A percentile compares a stretch with the other conserved stretches of the same genome.
These are phyloP conservation scores for Tylopilus sp. DNA, from an alignment of 768 basidiomycete species.

Conservation along the genomic window DNA sequence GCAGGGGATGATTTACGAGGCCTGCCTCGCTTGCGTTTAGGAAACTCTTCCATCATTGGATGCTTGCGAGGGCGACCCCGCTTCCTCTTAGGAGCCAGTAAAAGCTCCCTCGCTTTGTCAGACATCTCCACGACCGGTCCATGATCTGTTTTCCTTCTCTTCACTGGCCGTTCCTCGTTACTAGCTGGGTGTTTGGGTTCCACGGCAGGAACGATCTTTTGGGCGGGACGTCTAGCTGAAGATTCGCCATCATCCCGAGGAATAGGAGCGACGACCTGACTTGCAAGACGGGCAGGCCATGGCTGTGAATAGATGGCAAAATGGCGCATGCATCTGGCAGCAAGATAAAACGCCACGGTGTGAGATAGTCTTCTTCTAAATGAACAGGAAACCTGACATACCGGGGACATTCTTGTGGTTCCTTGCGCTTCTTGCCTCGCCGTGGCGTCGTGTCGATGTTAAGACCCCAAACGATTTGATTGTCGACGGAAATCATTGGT, in stretches of 20 bases:
- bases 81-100: slow-evolving; percentile 31
- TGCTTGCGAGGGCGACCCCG: slow-evolving; percentile 35
- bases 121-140: slow-evolving; percentile 30
- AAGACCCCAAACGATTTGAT: slow-evolving; percentile 72
- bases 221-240: slow-evolving; percentile 46
- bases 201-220: slow-evolving; percentile 46
- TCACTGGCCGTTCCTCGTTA: slow-evolving; percentile 40
- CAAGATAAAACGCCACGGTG: slow-evolving; percentile 13
- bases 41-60: slow-evolving; percentile 28
- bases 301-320: slow-evolving; percentile 67
- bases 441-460: slow-evolving; percentile 44
- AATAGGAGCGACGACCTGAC: slow-evolving; percentile 42
- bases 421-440: slow-evolving; percentile 54
- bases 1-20: slow-evolving; percentile 30
- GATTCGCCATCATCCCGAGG: slow-evolving; percentile 43
- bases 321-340: slow-evolving; percentile 70
- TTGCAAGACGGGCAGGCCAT: slow-evolving; percentile 66
- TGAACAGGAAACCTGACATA: slow-evolving; percentile 35
- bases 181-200: slow-evolving; percentile 54
- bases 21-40: slow-evolving; percentile 36
- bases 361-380: slow-evolving; percentile 12
- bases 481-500: slow-evolving; percentile 74
- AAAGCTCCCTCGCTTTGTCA: slow-evolving; percentile 32
- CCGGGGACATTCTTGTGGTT: slow-evolving; percentile 73
- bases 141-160: slow-evolving; percentile 48